Evolutionary conservation across 208 protist genomes (phyloP), one percentile per base, ranked within the genome.

Genomic region (Trypanosoma platydactyli): DNA sequence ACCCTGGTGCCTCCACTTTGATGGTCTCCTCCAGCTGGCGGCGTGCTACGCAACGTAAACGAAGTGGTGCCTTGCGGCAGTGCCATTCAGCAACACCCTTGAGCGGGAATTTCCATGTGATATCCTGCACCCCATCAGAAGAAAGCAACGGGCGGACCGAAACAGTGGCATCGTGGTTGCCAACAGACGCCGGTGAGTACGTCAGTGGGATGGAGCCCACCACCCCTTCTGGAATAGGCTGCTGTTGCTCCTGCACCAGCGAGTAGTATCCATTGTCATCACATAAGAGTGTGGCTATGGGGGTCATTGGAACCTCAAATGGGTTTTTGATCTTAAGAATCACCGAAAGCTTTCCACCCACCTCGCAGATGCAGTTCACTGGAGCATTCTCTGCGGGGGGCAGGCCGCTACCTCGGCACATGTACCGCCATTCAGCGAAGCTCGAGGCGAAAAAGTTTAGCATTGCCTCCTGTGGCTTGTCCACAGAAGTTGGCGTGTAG

Each of bases 351-450:
- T 64, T 83, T 27, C 73, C 52, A 27, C 80, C 79, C 1, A 92
- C 74, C 30, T 83, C 76, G 57, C 81, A 81, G 24, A 66, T 64
- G 66, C 88, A 86, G 38, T 76, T 74, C 41, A 71, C 61, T 15
- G 69, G 68, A 42, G 84, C 73, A 64, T 71, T 79, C 5, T 75
- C 49, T 45, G 69, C 66, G 5, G 94, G 94, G 9, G 65, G 51
- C 0, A 66, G 61, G 42, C 95, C 95, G 11, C 71, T 67, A 51
- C 93, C 95, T 15, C 41, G 68, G 75, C 79, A 90, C 18, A 29
- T 46, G 76, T 93, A 98, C 42, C 80, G 68, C 93, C 93, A 97
- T 73, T 84, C 73, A 18, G 88, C 92, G 24, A 91, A 67, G 33
- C 82, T 64, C 5, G 75, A 66, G 68, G 95, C 73, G 22, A 74